Conservation (phyloP, 2,329 filamentous ascomycete species). For the Diaporthe aspalathi region DNA sequence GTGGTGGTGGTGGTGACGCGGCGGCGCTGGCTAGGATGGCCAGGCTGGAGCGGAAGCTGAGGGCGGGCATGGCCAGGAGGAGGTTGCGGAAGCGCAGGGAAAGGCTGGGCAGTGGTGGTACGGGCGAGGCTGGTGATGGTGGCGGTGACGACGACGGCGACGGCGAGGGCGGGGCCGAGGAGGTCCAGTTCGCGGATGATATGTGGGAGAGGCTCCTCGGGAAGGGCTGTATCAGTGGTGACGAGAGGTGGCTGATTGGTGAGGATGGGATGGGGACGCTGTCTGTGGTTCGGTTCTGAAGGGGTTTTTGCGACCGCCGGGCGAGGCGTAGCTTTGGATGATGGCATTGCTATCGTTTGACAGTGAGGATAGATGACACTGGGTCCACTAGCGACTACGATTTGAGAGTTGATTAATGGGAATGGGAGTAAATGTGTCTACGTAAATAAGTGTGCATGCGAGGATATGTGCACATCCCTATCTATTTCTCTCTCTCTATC, state of each 20-base stretch:
- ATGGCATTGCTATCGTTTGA: too few species aligned
- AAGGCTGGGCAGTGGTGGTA: not conserved
- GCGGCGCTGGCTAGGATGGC: not conserved
- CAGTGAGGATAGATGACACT: too few species aligned
- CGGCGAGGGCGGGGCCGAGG: slow-evolving; percentile 41
- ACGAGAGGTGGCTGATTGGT: slow-evolving; percentile 72
- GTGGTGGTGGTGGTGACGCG: not conserved
- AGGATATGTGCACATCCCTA: too few species aligned
- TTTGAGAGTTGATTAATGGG: too few species aligned
- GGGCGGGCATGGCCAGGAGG: not conserved
- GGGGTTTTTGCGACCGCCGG: too few species aligned
- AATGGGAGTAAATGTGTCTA: too few species aligned
- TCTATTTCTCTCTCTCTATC: too few species aligned
- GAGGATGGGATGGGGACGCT: slow-evolving; percentile 64
- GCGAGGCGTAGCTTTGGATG: too few species aligned
- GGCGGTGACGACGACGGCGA: slow-evolving; percentile 32
- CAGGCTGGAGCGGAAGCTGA: slow-evolving; percentile 8
- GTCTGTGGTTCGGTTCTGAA: slow-evolving; percentile 64
- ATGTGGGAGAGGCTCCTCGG: slow-evolving; percentile 61
- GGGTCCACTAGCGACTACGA: too few species aligned
- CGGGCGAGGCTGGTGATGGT: not conserved
- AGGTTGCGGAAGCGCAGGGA: not conserved
- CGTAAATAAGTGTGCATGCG: too few species aligned
- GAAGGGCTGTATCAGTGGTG: slow-evolving; percentile 66
- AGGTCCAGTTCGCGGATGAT: slow-evolving; percentile 55